A percentile compares a stretch with the other conserved stretches of the same genome.
These are phyloP conservation scores for Saitozyma podzolica DNA, from an alignment of 768 basidiomycete species.

Conservation along the genomic window DNA sequence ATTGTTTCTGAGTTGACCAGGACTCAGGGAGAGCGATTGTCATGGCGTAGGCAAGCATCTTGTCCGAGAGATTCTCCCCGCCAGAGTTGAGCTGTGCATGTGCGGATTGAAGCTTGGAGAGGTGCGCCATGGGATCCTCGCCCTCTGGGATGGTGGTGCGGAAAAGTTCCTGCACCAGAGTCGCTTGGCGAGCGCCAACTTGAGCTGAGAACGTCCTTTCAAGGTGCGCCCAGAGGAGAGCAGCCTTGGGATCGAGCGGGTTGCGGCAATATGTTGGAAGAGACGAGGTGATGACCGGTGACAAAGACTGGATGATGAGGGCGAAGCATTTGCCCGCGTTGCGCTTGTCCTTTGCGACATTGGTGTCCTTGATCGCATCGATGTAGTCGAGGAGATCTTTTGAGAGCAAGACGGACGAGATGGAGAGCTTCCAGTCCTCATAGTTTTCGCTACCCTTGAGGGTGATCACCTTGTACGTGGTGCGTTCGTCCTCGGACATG, in stretches of 20 bases:
- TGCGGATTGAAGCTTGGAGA: slow-evolving; percentile 15
- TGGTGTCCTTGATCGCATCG: too few species aligned
- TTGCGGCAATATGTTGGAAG: not conserved
- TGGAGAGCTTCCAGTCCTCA: slow-evolving; percentile 3
- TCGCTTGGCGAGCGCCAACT: slow-evolving; percentile 14
- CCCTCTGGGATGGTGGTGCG: slow-evolving; percentile 9
- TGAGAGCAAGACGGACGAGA: slow-evolving; percentile 1
- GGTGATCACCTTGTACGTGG: slow-evolving; percentile 1
- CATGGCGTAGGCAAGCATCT: slow-evolving; percentile 24
- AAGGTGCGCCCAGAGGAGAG: slow-evolving; percentile 5
- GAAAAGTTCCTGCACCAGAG: slow-evolving; percentile 16
- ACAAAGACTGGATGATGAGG: slow-evolving; percentile 10
- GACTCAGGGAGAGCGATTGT: slow-evolving; percentile 20
- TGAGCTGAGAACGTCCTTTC: slow-evolving; percentile 10
- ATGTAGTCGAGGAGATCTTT: slow-evolving; percentile 1
- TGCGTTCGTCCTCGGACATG: slow-evolving; percentile 1
- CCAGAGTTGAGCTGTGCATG: slow-evolving; percentile 19
- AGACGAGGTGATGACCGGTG: slow-evolving; percentile 8
- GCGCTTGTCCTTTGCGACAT: not conserved
- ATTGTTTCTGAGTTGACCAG: slow-evolving; percentile 14
- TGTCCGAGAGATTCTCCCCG: slow-evolving; percentile 1
- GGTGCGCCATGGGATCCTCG: slow-evolving; percentile 10
- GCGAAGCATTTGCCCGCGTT: slow-evolving; percentile 10
- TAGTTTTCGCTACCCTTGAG: slow-evolving; percentile 2
- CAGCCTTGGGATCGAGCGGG: not conserved